Percentiles rank a stretch among this genome's conserved stretches.
phyloP scores from a whole-genome alignment of 2,329 filamentous ascomycete species.

The Aspergillus ochraceoroseus region DNA sequence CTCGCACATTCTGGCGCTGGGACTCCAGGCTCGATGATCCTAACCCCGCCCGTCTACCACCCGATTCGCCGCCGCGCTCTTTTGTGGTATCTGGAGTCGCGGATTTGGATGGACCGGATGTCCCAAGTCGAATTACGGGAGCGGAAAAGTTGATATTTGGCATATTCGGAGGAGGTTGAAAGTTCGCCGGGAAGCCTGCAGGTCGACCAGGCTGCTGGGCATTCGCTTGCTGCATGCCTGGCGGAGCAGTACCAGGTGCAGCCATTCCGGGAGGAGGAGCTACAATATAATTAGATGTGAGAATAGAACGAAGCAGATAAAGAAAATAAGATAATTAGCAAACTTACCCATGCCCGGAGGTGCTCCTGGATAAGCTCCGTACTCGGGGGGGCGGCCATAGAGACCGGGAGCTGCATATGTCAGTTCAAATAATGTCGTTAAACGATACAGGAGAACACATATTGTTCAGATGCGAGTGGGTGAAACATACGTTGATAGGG shows the following conservation, averaged over 20 bases:
- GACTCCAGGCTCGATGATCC: constrained; percentile 61
- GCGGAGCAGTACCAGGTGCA: constrained; percentile 71
- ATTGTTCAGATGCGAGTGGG: neutral
- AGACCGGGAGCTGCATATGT: constrained; percentile 41
- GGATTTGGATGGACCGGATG: constrained; percentile 62
- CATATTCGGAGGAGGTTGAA: constrained; percentile 85
- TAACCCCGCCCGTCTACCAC: constrained; percentile 53
- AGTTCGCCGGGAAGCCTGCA: constrained; percentile 72
- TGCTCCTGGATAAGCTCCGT: constrained; percentile 66
- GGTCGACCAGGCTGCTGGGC: constrained; percentile 72
- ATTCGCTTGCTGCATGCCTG: constrained; percentile 71
- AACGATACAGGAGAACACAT: neutral
- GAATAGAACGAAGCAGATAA: neutral
- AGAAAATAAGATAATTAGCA: constrained; percentile 1
- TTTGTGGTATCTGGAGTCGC: constrained; percentile 42
- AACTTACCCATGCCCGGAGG: constrained; percentile 76
- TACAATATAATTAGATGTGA: constrained; percentile 33
- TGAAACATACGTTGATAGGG: constrained; percentile 41
- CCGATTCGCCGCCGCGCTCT: constrained; percentile 43
- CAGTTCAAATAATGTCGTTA: constrained; percentile 13
- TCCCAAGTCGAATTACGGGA: constrained; percentile 88
- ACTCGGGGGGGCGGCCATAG: constrained; percentile 72
- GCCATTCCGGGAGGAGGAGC: constrained; percentile 76
- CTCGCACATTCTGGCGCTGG: constrained; percentile 61
- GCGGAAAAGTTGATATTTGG: constrained; percentile 98